Evolutionary conservation across 768 basidiomycete genomes (phyloP).

Genomic region (Suillus sp.): DNA sequence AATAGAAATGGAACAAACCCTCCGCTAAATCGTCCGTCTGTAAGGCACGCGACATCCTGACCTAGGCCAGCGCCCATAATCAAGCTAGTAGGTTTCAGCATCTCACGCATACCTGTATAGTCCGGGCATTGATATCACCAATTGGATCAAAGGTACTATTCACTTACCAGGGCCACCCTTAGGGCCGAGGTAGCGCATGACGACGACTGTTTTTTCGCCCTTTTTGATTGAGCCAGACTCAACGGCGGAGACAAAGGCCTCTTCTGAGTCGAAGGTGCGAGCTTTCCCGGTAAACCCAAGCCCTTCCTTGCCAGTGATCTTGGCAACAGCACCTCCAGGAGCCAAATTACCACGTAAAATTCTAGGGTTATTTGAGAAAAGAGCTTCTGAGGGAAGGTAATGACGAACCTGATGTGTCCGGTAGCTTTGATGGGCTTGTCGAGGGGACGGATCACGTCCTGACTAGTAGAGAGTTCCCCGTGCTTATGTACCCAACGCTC

Average conservation of each 20-base stretch:
- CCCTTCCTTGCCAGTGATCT: conserved; percentile 97
- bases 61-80: conserved; percentile 99
- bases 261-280: conserved; percentile 89
- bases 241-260: conserved; percentile 84
- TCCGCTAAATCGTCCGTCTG: conserved; percentile 97
- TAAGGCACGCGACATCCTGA: conserved; percentile 93
- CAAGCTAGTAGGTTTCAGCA: conserved; percentile 96
- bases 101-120: conserved; percentile 92
- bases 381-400: conserved; percentile 7
- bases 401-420: conserved; percentile 80
- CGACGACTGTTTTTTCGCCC: conserved; percentile 95
- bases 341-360: conserved; percentile 92
- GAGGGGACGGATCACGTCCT: conserved; percentile 88
- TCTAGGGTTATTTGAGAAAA: conserved; percentile 40
- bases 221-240: conserved; percentile 86
- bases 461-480: conserved; percentile 70
- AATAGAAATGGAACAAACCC: conserved; percentile 60
- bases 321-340: conserved; percentile 93
- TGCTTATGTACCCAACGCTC: conserved; percentile 84
- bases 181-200: conserved; percentile 94
- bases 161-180: conserved; percentile 90
- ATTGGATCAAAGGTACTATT: conserved; percentile 7
- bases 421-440: conserved; percentile 86
- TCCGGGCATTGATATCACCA: conserved; percentile 15
- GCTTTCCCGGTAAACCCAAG: conserved; percentile 89